Evolutionary conservation across 352 stramenopile species (phyloP).

Genomic region (Blastocystis hominis): DNA sequence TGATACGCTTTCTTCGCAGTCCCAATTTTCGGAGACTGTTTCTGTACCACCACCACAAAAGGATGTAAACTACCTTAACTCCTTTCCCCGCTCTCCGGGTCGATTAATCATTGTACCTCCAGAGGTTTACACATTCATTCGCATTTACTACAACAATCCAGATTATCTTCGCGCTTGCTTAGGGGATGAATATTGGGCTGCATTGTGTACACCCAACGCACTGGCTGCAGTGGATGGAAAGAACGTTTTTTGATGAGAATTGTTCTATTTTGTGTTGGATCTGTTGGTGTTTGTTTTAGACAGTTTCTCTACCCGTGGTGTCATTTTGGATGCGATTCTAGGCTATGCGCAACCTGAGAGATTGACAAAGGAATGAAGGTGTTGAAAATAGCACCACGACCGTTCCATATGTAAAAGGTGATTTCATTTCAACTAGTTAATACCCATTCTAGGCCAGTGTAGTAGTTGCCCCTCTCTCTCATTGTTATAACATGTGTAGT

Average conservation of each 20-base stretch:
- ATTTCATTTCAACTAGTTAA: no score
- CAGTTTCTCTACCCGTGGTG: no score
- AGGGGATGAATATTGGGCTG: slow-evolving; percentile 12
- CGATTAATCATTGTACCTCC: slow-evolving; percentile 1
- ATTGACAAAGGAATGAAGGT: no score
- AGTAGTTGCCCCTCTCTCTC: no score
- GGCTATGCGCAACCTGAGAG: no score
- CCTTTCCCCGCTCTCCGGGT: background rate
- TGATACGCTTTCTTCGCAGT: background rate
- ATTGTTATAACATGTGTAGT: no score
- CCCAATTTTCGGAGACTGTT: background rate
- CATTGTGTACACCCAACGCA: background rate
- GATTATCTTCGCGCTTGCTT: background rate
- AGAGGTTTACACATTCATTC: background rate
- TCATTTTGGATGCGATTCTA: no score
- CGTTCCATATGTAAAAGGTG: no score
- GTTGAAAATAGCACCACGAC: no score
- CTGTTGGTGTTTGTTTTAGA: no score
- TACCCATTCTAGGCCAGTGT: no score
- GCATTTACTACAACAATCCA: background rate
- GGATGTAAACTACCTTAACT: background rate
- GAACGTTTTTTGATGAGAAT: background rate
- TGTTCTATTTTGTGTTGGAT: no score
- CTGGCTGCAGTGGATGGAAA: background rate
- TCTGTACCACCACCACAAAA: background rate